Evolutionary conservation across 805 yeast genomes (phyloP).

Genomic region (Sugiyamaella valdiviana): DNA sequence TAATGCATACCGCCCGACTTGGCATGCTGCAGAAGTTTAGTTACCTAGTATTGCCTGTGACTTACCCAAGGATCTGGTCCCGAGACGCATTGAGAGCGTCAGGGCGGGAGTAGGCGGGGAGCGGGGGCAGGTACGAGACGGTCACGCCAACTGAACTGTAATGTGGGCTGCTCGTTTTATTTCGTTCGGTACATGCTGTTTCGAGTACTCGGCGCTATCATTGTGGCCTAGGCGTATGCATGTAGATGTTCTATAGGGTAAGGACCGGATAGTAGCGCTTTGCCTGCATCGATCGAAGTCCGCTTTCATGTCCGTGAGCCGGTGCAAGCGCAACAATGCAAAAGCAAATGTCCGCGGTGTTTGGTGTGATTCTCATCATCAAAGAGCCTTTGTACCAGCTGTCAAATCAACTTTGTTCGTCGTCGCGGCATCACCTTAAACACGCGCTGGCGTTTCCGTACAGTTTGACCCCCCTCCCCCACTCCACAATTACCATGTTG

Average conservation of each 20-base stretch:
- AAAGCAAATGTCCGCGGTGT: not conserved
- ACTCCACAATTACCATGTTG: not conserved
- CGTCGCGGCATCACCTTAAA: not conserved
- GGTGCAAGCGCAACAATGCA: not conserved
- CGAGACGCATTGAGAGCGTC: not conserved
- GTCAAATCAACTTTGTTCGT: not conserved
- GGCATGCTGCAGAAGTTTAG: not conserved
- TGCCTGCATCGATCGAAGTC: not conserved
- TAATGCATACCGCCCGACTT: not conserved
- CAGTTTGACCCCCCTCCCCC: not conserved
- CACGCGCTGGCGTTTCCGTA: no score
- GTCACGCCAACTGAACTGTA: no score
- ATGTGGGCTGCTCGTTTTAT: no score
- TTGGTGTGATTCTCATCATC: no score
- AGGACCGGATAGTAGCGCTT: not conserved
- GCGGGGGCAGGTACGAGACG: no score
- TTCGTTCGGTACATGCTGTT: no score
- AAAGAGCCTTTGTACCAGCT: no score
- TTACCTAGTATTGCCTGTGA: not conserved
- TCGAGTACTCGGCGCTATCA: no score
- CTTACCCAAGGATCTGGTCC: not conserved
- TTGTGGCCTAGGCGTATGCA: not conserved
- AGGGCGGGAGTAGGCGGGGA: not conserved
- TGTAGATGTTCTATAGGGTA: not conserved
- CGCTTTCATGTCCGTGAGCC: not conserved